Percentiles rank a stretch among this genome's conserved stretches.
Conservation (phyloP, 2,329 filamentous ascomycete genomes). For the Alternaria angustiovoidea region DNA sequence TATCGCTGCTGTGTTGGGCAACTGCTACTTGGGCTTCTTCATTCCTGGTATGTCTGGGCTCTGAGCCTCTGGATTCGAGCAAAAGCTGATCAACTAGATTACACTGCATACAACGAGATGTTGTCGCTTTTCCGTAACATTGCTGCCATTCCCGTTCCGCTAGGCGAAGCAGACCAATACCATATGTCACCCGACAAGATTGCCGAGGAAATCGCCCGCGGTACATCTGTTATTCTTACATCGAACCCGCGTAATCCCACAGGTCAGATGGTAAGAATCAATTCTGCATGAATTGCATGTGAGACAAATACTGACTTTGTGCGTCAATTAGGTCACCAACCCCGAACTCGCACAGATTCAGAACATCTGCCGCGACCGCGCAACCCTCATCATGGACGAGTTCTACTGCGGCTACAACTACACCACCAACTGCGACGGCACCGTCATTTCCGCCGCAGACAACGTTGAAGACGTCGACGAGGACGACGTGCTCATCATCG, state of each 20-base stretch:
- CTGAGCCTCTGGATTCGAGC: too few species aligned
- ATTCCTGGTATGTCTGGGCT: slow-evolving; percentile 63
- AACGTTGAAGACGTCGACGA: slow-evolving; percentile 87
- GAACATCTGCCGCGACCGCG: slow-evolving; percentile 87
- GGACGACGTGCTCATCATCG: slow-evolving; percentile 87
- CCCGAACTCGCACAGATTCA: slow-evolving; percentile 90
- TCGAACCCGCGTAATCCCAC: slow-evolving; percentile 97
- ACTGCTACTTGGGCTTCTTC: slow-evolving; percentile 92
- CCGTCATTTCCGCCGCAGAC: slow-evolving; percentile 85
- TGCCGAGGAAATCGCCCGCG: slow-evolving; percentile 85
- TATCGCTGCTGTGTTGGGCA: slow-evolving; percentile 92
- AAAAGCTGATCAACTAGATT: slow-evolving; percentile 60
- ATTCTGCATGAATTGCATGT: background rate
- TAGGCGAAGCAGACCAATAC: slow-evolving; percentile 86
- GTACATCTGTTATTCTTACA: slow-evolving; percentile 81
- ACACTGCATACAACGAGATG: slow-evolving; percentile 99
- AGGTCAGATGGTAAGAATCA: slow-evolving; percentile 36
- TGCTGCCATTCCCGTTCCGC: slow-evolving; percentile 62
- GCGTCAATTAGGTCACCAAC: slow-evolving; percentile 65
- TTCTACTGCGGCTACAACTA: slow-evolving; percentile 79
- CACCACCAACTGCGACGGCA: slow-evolving; percentile 87
- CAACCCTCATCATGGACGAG: slow-evolving; percentile 93
- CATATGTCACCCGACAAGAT: slow-evolving; percentile 95
- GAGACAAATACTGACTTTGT: background rate
- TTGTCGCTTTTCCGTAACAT: slow-evolving; percentile 88